Evolutionary conservation across 805 yeast species (phyloP).

Genomic region (Vanderwaltozyma yarrowii): DNA sequence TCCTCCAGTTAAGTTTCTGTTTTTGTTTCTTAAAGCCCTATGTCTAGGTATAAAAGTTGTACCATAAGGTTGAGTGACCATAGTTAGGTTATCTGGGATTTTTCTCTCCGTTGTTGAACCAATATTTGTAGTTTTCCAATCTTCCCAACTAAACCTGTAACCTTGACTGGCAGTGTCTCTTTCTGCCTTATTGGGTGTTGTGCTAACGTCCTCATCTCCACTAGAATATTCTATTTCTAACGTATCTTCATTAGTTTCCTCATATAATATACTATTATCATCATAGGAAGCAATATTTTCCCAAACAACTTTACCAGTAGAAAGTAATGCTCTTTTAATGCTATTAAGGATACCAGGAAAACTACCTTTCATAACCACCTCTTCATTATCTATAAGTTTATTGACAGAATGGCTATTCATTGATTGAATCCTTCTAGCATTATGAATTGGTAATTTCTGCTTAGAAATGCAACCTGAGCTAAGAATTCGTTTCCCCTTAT

Average conservation of each 20-base stretch:
- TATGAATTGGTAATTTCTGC: background rate
- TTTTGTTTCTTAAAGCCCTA: too few relatives aligned
- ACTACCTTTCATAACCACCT: background rate
- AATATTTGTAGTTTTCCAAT: background rate
- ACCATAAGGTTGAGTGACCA: conserved; percentile 30
- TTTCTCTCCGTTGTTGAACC: background rate
- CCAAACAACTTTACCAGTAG: conserved; percentile 1
- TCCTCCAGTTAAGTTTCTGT: conserved; percentile 11
- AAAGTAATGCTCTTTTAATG: background rate
- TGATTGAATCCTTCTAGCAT: conserved; percentile 1
- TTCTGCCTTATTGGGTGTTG: too few relatives aligned
- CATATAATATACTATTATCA: conserved; percentile 1
- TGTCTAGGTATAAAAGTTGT: conserved; percentile 26
- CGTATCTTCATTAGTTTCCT: background rate
- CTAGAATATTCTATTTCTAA: too few relatives aligned
- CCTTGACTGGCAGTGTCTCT: too few relatives aligned
- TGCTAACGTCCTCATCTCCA: background rate
- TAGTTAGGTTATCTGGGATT: background rate
- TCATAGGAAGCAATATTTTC: background rate
- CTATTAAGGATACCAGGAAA: background rate
- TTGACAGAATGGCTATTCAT: background rate
- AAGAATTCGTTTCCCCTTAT: background rate
- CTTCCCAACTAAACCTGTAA: background rate
- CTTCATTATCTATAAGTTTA: background rate
- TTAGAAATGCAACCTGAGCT: background rate